These are phyloP conservation scores for Kernera saxatilis DNA, from an alignment of 345 rosid species.

Conservation along the genomic window DNA sequence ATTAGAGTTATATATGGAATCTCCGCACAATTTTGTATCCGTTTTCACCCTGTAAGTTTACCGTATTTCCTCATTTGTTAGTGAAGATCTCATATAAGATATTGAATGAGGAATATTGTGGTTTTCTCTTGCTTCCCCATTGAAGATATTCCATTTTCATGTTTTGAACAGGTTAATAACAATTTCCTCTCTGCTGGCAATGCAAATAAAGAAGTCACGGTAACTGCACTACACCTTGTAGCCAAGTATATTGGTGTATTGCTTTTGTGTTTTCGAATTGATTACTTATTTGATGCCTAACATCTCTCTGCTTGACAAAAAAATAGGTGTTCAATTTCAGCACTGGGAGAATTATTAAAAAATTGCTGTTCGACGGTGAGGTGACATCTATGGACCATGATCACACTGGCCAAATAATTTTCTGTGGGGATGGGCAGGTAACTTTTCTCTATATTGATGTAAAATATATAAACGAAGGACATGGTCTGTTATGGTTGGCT, in stretches of 20 bases:
- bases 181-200: conserved; percentile 91
- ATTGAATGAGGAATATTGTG: not conserved
- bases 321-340: conserved; percentile 88
- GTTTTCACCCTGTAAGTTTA: conserved; percentile 89
- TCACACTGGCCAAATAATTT: conserved; percentile 89
- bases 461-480: not conserved
- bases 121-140: not conserved
- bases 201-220: conserved; percentile 85
- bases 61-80: not conserved
- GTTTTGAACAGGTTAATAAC: conserved; percentile 76
- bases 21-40: conserved; percentile 80
- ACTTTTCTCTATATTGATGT: not conserved
- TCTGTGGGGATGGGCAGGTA: conserved; percentile 93
- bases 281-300: conserved; percentile 19
- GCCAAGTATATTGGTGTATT: not conserved
- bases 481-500: not conserved
- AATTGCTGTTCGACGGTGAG: conserved; percentile 48
- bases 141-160: conserved; percentile 5
- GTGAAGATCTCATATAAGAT: conserved; percentile 1
- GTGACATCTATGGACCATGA: conserved; percentile 97
- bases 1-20: conserved; percentile 91
- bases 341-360: conserved; percentile 85
- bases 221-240: conserved; percentile 35
- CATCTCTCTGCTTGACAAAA: conserved; percentile 16
- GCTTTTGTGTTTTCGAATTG: not conserved